A percentile compares a stretch with the other conserved stretches of the same genome.
These are phyloP conservation scores for Endoconidiophora polonica DNA, from an alignment of 2,329 filamentous ascomycete genomes.

Conservation along the genomic window DNA sequence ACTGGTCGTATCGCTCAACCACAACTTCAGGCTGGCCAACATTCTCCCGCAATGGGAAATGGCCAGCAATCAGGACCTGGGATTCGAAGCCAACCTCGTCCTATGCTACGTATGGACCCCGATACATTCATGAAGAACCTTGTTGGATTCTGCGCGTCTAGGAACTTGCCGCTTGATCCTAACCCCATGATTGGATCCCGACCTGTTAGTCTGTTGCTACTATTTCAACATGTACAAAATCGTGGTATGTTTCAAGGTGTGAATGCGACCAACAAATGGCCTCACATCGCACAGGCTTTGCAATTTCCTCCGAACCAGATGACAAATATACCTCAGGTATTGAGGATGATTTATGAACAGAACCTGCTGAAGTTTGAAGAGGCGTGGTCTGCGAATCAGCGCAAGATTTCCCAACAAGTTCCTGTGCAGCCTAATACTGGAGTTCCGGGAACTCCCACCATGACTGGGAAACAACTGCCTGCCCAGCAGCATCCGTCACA, in stretches of 20 bases:
- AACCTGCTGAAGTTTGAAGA: constrained; percentile 67
- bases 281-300: constrained; percentile 48
- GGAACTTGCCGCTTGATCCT: constrained; percentile 55
- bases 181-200: constrained; percentile 60
- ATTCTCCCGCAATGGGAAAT: constrained; percentile 7
- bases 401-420: constrained; percentile 28
- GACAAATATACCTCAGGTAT: constrained; percentile 49
- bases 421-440: neutral
- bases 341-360: constrained; percentile 58
- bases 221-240: constrained; percentile 58
- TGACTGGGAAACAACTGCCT: constrained; percentile 13
- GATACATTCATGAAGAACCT: constrained; percentile 65
- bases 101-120: constrained; percentile 31
- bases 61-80: constrained; percentile 19
- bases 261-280: constrained; percentile 55
- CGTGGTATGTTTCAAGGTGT: constrained; percentile 68
- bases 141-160: constrained; percentile 57
- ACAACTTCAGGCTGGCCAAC: constrained; percentile 1
- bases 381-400: constrained; percentile 39
- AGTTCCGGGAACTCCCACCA: constrained; percentile 18
- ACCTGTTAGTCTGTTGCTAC: constrained; percentile 53
- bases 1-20: constrained; percentile 10
- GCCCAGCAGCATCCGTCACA: constrained; percentile 23
- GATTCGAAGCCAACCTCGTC: constrained; percentile 34
- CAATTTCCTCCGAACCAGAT: constrained; percentile 45